Evolutionary conservation across 2,329 filamentous ascomycete species (phyloP).

Genomic region (Apiospora arundinis): DNA sequence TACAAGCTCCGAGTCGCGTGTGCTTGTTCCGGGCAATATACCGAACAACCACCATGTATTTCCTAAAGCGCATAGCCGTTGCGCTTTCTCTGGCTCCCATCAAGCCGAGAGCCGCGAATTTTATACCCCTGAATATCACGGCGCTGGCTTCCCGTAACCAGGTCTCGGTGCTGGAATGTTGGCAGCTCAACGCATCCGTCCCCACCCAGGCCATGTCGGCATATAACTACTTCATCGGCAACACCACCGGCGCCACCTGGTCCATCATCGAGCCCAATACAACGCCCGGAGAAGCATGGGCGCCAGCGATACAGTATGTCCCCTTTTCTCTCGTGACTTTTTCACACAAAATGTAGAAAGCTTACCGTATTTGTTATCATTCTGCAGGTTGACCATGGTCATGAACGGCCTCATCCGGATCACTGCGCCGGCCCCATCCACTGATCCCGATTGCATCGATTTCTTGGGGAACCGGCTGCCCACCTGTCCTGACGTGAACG

Average conservation of each 20-base stretch:
- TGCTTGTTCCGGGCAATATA: too few relatives aligned
- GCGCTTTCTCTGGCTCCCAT: neutral
- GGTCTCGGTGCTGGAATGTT: constrained; percentile 39
- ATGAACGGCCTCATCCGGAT: constrained; percentile 43
- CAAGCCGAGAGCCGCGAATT: neutral
- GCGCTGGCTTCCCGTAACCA: constrained; percentile 37
- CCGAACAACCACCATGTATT: neutral
- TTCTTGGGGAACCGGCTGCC: neutral
- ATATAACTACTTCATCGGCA: constrained; percentile 38
- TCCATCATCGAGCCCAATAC: constrained; percentile 42
- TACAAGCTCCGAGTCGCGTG: too few relatives aligned
- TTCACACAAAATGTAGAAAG: accelerated
- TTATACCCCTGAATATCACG: constrained; percentile 36
- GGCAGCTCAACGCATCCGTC: constrained; percentile 33
- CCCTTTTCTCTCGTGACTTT: neutral
- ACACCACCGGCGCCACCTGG: constrained; percentile 38
- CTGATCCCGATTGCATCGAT: constrained; percentile 20
- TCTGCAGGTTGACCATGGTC: constrained; percentile 36
- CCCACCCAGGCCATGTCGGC: constrained; percentile 39
- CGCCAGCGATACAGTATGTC: constrained; percentile 39
- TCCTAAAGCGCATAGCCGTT: neutral
- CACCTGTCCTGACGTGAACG: constrained; percentile 22
- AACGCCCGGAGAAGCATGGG: constrained; percentile 41
- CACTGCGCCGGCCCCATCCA: constrained; percentile 36
- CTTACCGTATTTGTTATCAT: neutral